Base-by-base conservation (phyloP, 768 basidiomycete genomes). In the Lyophyllum atratum region DNA sequence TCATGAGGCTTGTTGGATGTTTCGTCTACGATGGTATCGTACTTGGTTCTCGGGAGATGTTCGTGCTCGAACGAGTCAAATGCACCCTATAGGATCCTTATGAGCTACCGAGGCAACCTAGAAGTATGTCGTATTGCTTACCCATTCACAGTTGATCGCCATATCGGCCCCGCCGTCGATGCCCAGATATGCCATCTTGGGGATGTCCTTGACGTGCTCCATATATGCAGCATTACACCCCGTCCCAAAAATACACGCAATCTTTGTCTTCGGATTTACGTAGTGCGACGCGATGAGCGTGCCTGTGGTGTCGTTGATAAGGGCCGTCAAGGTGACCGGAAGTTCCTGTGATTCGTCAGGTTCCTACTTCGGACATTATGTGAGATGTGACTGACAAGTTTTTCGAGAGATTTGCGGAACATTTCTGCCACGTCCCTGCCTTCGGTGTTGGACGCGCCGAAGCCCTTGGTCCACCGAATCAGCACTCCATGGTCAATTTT, bases 401-500 rank as follows among this genome's bases (percentile, higher is more conserved):
- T 92, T 55, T 78, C 78, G 45, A 99, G 83, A 14, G 92, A 89
- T 54, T 85, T 73, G 48, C 85, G 84, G 77, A 99, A 96, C 93
- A 99, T 95, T 37, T 80, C 90, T 4, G 93, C 95, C 12, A 96
- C 94, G 65, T 99, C 93, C 53, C 83, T 77, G 17, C 95, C 95
- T 72, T 98, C 97, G 17, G 93, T 94, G 68, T 95, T 93, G 4
- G 83, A 70, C 0, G 91, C 91, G 29, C 94, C 94, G 65, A 98
- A 98, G 61, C 97, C 97, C 73, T 99, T 99, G n/a, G 97, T 99
- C 97, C 97, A 99, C 17, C 96, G 89, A 66, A 98, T 94, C 34
- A 98, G 87, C 58, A 85, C 83, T 22, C 94, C 96, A 59, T 98
- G 93, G 71, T 98, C 94, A 61, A 99, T 98, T 52, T 84, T 82